A percentile compares a stretch with the other conserved stretches of the same genome.
Conservation (phyloP, 352 stramenopile genomes). For the Pythium apleroticum region DNA sequence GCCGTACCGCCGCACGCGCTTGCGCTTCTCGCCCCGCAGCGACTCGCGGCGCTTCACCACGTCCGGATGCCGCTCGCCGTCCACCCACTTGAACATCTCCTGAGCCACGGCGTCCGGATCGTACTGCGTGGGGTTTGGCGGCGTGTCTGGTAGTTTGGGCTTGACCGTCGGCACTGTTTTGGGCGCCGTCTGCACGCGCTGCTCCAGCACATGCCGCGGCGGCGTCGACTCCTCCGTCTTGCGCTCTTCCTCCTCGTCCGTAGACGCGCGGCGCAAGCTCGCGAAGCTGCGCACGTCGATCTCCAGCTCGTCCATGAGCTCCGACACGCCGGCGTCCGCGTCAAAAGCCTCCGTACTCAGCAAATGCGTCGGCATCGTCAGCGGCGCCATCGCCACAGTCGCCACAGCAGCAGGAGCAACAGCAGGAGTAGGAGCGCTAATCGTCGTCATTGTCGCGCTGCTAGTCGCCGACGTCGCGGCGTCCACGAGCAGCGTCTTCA, state of each 20-base stretch:
- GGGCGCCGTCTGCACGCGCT: slow-evolving; percentile 8
- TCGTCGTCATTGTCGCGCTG: too few relatives aligned
- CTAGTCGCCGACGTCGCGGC: slow-evolving; percentile 33
- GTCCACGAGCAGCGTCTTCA: slow-evolving; percentile 48
- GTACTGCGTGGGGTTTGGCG: neutral
- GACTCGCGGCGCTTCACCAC: slow-evolving; percentile 59
- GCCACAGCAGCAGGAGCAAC: too few relatives aligned
- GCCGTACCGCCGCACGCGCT: slow-evolving; percentile 37
- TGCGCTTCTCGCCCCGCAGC: slow-evolving; percentile 39
- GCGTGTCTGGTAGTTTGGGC: slow-evolving; percentile 1
- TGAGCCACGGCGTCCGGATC: slow-evolving; percentile 22
- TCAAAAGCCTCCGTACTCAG: slow-evolving; percentile 26
- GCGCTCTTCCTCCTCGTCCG: slow-evolving; percentile 32
- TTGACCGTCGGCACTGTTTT: neutral
- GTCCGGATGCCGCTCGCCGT: slow-evolving; percentile 48
- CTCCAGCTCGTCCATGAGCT: slow-evolving; percentile 52
- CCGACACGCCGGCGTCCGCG: slow-evolving; percentile 42
- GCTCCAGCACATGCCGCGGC: slow-evolving; percentile 25
- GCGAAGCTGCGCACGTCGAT: slow-evolving; percentile 33
- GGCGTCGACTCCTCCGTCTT: slow-evolving; percentile 62
- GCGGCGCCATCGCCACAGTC: slow-evolving; percentile 12
- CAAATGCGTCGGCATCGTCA: slow-evolving; percentile 35
- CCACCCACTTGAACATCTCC: slow-evolving; percentile 66
- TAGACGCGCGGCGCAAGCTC: neutral
- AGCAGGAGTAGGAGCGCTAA: too few relatives aligned